Evolutionary conservation across 768 basidiomycete genomes (phyloP).

Genomic region (Suillus clintonianus): DNA sequence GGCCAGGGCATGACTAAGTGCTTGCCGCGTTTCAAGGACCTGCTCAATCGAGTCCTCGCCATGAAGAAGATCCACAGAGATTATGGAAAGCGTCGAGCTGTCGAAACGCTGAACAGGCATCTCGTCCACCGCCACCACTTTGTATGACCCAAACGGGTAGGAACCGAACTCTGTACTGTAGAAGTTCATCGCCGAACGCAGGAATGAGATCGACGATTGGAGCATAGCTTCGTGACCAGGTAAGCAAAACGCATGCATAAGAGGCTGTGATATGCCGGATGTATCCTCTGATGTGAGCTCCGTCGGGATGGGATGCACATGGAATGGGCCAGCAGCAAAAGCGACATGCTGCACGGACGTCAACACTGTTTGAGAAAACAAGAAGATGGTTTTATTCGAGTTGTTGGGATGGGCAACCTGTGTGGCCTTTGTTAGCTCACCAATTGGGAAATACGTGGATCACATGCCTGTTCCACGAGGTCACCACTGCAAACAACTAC

Average conservation of each 20-base stretch:
- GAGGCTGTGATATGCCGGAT: conserved; percentile 61
- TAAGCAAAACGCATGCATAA: conserved; percentile 90
- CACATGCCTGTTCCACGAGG: conserved; percentile 83
- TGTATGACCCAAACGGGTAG: conserved; percentile 95
- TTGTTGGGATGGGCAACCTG: conserved; percentile 93
- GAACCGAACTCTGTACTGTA: conserved; percentile 91
- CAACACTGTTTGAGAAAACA: conserved; percentile 82
- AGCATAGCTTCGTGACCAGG: conserved; percentile 83
- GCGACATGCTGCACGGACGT: conserved; percentile 97
- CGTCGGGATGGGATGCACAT: conserved; percentile 67
- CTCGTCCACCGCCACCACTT: conserved; percentile 92
- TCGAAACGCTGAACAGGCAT: conserved; percentile 81
- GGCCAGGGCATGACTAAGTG: conserved; percentile 84
- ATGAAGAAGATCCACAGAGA: conserved; percentile 81
- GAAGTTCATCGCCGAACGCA: conserved; percentile 90
- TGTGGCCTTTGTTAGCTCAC: conserved; percentile 10
- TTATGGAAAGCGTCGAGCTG: conserved; percentile 78
- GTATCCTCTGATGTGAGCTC: conserved; percentile 65
- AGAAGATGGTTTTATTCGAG: conserved; percentile 91
- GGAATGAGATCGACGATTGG: conserved; percentile 65
- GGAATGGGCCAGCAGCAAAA: conserved; percentile 95
- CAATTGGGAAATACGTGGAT: conserved; percentile 4
- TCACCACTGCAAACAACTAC: conserved; percentile 94
- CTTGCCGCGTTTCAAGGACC: conserved; percentile 85
- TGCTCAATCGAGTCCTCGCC: conserved; percentile 91